phyloP scores from a whole-genome alignment of 2,329 filamentous ascomycete genomes.

The Cryoendolithus antarcticus region DNA sequence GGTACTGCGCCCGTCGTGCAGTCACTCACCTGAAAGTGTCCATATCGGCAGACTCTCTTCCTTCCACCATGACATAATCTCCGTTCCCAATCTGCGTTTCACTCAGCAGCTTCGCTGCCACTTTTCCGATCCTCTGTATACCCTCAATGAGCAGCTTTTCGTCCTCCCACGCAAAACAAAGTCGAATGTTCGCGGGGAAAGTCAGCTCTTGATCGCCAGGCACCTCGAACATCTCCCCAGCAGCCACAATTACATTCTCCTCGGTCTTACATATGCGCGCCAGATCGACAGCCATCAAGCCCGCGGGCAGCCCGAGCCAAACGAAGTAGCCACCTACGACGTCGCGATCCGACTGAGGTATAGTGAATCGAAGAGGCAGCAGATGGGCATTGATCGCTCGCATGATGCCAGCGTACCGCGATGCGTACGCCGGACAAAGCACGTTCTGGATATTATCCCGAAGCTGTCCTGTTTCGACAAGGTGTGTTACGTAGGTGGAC shows the following conservation, averaged over 20 bases:
- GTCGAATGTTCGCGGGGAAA: conserved; percentile 49
- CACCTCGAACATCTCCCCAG: conserved; percentile 56
- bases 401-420: conserved; percentile 44
- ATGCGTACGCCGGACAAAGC: conserved; percentile 44
- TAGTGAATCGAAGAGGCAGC: conserved; percentile 47
- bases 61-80: conserved; percentile 11
- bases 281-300: conserved; percentile 43
- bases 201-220: conserved; percentile 34
- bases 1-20: not conserved
- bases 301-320: conserved; percentile 55
- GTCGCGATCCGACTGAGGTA: conserved; percentile 30
- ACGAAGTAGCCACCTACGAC: conserved; percentile 75
- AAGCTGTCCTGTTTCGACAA: conserved; percentile 40
- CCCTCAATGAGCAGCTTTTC: conserved; percentile 55
- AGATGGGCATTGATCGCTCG: conserved; percentile 48
- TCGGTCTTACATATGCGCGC: conserved; percentile 46
- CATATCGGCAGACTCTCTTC: not conserved
- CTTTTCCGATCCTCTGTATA: conserved; percentile 46
- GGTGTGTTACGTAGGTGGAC: conserved; percentile 43
- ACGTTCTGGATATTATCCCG: conserved; percentile 40
- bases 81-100: conserved; percentile 7
- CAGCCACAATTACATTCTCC: conserved; percentile 55
- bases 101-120: conserved; percentile 31
- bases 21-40: conserved; percentile 2
- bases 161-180: conserved; percentile 64